phyloP scores from a whole-genome alignment of 495 filamentous ascomycete species.

The Diplogelasinospora grovesii region DNA sequence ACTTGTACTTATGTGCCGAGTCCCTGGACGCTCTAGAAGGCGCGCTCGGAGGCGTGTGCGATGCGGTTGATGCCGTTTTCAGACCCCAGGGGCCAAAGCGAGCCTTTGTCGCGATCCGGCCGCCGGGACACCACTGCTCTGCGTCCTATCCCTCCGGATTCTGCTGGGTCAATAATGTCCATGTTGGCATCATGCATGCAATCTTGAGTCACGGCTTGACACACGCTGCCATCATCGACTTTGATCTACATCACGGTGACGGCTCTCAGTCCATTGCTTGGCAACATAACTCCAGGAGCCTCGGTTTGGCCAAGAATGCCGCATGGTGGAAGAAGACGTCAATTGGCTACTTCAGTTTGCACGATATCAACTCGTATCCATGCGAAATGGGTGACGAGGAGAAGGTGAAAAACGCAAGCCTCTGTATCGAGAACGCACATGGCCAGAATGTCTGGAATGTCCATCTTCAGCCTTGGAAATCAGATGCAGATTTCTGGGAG shows the following conservation, averaged over 20 bases:
- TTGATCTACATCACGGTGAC: slow-evolving; percentile 95
- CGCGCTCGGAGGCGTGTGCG: slow-evolving; percentile 80
- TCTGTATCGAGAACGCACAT: slow-evolving; percentile 89
- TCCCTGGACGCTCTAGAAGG: slow-evolving; percentile 85
- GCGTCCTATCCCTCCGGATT: slow-evolving; percentile 84
- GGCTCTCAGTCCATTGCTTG: slow-evolving; percentile 90
- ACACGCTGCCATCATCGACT: slow-evolving; percentile 93
- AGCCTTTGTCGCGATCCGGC: slow-evolving; percentile 75
- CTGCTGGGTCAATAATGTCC: slow-evolving; percentile 98
- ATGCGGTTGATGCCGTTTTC: slow-evolving; percentile 85
- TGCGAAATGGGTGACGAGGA: slow-evolving; percentile 85
- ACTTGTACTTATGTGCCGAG: slow-evolving; percentile 81
- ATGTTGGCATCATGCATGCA: slow-evolving; percentile 90
- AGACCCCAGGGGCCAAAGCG: slow-evolving; percentile 50
- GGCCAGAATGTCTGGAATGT: slow-evolving; percentile 93
- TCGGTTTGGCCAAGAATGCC: slow-evolving; percentile 54
- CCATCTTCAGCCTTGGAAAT: slow-evolving; percentile 85
- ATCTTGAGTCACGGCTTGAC: slow-evolving; percentile 75
- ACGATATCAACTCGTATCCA: slow-evolving; percentile 96
- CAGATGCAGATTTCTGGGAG: slow-evolving; percentile 75
- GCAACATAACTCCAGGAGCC: slow-evolving; percentile 65
- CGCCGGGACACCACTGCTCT: slow-evolving; percentile 93
- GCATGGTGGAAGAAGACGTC: slow-evolving; percentile 68
- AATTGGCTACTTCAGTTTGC: slow-evolving; percentile 91
- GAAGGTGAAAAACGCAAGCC: slow-evolving; percentile 82